Evolutionary conservation across 2,329 filamentous ascomycete genomes (phyloP), one percentile per base, ranked within the genome.

Genomic region (Colletotrichum truncatum): DNA sequence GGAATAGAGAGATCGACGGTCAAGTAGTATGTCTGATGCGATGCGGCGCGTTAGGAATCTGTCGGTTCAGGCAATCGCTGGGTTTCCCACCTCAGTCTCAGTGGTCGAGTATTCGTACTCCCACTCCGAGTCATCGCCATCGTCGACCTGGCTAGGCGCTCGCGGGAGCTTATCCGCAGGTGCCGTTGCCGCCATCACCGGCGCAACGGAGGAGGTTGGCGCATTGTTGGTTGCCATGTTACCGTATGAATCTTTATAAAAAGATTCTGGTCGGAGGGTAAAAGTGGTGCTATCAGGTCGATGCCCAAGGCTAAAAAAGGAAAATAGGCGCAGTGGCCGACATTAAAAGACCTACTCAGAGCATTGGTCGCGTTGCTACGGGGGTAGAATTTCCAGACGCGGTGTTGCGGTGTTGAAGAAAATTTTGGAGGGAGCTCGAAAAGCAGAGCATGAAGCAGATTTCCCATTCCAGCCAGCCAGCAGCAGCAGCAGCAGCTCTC

Each of bases 41-140:
- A 14, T 36, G 21, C 14, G 6, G 14, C 18, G 6, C 6, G 14
- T 58, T 9, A 66, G 51, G 10, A 32, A 16, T 16, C 43, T 36
- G 34, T 5, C n/a, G 12, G 3, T 16, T 60, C 7, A 10, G 32
- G 34, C 25, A 5, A 39, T 36, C 2, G 12, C 32, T 10, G 9
- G 7, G 3, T 1, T 16, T 25, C 70, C 16, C 64, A 87, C 88
- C 80, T 91, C 88, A 12, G 83, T 89, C 71, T 91, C 87, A 0
- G 86, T 89, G 3, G 79, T 76, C 0, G 88, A 90, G 71, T 91
- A 91, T 69, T 91, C 88, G 69, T 90, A 90, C 71, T 91, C 88
- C 87, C 87, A 91, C 53, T 89, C 87, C 12, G 82, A 83, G 51
- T 90, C 85, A 64, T 88, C 80, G 6, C 82, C 83, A 26, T 81